Evolutionary conservation across 2,329 filamentous ascomycete genomes (phyloP).

Genomic region (Apiospora arundinis): DNA sequence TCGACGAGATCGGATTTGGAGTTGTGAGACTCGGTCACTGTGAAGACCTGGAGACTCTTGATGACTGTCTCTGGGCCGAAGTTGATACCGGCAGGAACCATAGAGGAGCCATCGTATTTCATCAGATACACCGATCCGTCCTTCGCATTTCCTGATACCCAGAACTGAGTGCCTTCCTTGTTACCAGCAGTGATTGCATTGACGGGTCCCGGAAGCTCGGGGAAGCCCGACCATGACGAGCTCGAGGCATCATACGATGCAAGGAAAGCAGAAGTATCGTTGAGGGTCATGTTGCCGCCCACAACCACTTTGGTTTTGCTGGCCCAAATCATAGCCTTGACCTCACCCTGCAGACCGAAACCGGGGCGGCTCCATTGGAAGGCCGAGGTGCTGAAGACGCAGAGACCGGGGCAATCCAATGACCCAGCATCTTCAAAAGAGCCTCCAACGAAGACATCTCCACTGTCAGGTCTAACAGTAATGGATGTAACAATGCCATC

Average conservation of each 20-base stretch:
- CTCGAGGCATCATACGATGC: slow-evolving; percentile 74
- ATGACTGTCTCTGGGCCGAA: slow-evolving; percentile 73
- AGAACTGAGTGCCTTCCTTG: slow-evolving; percentile 74
- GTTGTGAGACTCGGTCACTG: slow-evolving; percentile 71
- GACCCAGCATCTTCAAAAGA: slow-evolving; percentile 84
- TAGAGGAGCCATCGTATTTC: slow-evolving; percentile 78
- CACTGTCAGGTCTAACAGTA: slow-evolving; percentile 70
- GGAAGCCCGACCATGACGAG: slow-evolving; percentile 69
- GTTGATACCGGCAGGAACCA: slow-evolving; percentile 67
- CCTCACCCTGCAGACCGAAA: slow-evolving; percentile 71
- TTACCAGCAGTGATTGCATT: slow-evolving; percentile 78
- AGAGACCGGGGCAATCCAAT: slow-evolving; percentile 82
- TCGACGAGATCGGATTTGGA: slow-evolving; percentile 65
- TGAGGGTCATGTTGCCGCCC: slow-evolving; percentile 76
- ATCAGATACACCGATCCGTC: slow-evolving; percentile 79
- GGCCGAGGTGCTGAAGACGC: slow-evolving; percentile 73
- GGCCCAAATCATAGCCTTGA: slow-evolving; percentile 78
- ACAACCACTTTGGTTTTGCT: slow-evolving; percentile 74
- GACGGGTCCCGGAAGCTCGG: slow-evolving; percentile 80
- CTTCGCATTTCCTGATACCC: slow-evolving; percentile 75
- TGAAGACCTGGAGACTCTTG: slow-evolving; percentile 81
- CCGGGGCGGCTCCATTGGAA: slow-evolving; percentile 84
- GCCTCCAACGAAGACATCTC: slow-evolving; percentile 85
- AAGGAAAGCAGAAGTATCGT: slow-evolving; percentile 69
- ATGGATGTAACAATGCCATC: slow-evolving; percentile 80